Conservation (phyloP, 371 early-diverging fungal genomes). For the Mortierella sp. region DNA sequence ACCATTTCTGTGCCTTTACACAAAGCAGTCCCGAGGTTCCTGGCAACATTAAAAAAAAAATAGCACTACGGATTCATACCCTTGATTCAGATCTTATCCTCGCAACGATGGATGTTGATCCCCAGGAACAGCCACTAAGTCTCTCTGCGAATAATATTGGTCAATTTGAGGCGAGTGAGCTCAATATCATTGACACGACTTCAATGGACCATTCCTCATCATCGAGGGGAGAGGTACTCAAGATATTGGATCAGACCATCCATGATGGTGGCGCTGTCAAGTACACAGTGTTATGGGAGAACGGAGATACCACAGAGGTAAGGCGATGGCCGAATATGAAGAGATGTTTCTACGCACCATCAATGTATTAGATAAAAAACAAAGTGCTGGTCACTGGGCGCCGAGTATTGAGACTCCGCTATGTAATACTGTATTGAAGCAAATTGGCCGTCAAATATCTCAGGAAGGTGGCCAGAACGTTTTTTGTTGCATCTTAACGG, state of each 20-base stretch:
- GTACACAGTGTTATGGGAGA: conserved; percentile 53
- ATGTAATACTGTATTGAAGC: not conserved
- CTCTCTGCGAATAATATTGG: not conserved
- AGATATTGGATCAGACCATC: conserved; percentile 54
- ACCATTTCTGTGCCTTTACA: not conserved
- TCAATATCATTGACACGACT: not conserved
- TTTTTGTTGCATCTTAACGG: conserved; percentile 1
- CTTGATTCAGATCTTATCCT: conserved; percentile 3
- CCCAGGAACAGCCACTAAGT: conserved; percentile 28
- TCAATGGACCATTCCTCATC: conserved; percentile 1
- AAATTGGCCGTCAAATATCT: not conserved
- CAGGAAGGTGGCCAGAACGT: conserved; percentile 4
- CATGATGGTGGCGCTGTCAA: conserved; percentile 56
- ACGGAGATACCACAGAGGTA: conserved; percentile 56
- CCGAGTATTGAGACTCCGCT: not conserved
- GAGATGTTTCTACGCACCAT: not conserved
- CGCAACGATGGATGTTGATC: conserved; percentile 23
- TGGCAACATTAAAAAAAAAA: not conserved
- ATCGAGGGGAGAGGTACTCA: conserved; percentile 39
- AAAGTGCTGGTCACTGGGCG: not conserved
- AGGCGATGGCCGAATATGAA: not conserved
- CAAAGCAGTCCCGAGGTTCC: not conserved
- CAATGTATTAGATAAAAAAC: not conserved
- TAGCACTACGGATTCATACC: not conserved
- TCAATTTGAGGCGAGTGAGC: conserved; percentile 1